Percentiles rank a stretch among this genome's conserved stretches.
phyloP scores from a whole-genome alignment of 1,284 basidiomycete species.

The Puccinia hordei region DNA sequence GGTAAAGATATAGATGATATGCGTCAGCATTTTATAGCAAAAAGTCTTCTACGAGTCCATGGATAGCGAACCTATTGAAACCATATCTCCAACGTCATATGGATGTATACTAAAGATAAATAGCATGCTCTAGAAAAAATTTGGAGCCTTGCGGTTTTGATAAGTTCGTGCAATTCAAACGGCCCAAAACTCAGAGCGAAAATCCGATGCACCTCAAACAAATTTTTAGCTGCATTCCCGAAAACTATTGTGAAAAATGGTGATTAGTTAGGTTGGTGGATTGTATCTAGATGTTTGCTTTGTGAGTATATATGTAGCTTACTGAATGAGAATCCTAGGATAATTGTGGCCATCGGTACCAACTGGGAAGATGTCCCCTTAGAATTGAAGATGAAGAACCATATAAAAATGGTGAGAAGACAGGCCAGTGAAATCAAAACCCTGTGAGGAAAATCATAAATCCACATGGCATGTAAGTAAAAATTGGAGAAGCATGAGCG shows the following conservation, averaged over 20 bases:
- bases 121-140: constrained; percentile 23
- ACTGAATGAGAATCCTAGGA: constrained; percentile 61
- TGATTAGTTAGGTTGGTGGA: constrained; percentile 66
- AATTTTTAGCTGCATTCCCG: constrained; percentile 75
- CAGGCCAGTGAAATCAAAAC: constrained; percentile 70
- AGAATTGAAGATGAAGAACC: constrained; percentile 77
- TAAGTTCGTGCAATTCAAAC: not conserved
- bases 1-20: not conserved
- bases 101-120: constrained; percentile 55
- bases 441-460: constrained; percentile 52
- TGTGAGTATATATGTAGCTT: not conserved
- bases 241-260: constrained; percentile 61
- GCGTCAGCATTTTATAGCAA: not conserved
- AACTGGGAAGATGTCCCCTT: constrained; percentile 71
- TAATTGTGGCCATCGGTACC: constrained; percentile 76
- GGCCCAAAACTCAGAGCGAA: not conserved
- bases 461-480: not conserved
- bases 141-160: not conserved
- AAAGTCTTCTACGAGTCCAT: not conserved
- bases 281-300: not conserved
- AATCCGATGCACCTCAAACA: constrained; percentile 68
- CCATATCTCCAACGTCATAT: constrained; percentile 59
- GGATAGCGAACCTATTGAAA: constrained; percentile 56
- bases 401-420: constrained; percentile 70
- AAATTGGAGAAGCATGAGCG: not conserved